Conservation (phyloP, 1,284 basidiomycete genomes). For the Ceratobasidium sp. region DNA sequence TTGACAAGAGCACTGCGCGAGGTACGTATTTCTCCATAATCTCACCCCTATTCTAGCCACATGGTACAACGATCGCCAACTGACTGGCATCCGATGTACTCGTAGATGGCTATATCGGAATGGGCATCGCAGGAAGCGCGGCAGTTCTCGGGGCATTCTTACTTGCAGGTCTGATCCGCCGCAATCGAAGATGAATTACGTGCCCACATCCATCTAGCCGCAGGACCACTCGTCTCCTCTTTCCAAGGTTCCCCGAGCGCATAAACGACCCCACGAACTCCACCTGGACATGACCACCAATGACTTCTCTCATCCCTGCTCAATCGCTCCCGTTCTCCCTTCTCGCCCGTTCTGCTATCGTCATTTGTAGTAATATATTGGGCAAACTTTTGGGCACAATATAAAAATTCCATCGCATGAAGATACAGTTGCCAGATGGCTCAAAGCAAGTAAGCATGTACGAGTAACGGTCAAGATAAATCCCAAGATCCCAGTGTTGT, state of each 20-base stretch:
- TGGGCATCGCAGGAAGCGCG: slow-evolving; percentile 92
- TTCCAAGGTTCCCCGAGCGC: slow-evolving; percentile 30
- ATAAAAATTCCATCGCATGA: slow-evolving; percentile 31
- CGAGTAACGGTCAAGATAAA: slow-evolving; percentile 4
- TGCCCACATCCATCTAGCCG: slow-evolving; percentile 32
- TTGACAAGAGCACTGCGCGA: slow-evolving; percentile 88
- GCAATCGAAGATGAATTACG: slow-evolving; percentile 53
- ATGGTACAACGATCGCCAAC: slow-evolving; percentile 11
- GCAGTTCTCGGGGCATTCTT: slow-evolving; percentile 89
- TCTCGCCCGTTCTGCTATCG: slow-evolving; percentile 13
- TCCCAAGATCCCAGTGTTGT: neutral
- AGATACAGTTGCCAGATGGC: slow-evolving; percentile 42
- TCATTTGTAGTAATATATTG: slow-evolving; percentile 46
- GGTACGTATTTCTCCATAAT: slow-evolving; percentile 66
- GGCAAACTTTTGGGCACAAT: slow-evolving; percentile 26
- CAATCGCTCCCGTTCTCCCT: neutral
- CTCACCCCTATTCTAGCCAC: slow-evolving; percentile 27
- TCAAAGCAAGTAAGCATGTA: slow-evolving; percentile 28
- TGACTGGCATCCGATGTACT: slow-evolving; percentile 18
- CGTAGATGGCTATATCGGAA: slow-evolving; percentile 91
- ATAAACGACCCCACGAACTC: slow-evolving; percentile 15
- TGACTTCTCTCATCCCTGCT: neutral
- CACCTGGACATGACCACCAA: slow-evolving; percentile 12
- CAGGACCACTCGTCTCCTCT: slow-evolving; percentile 40
- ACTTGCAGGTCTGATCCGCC: slow-evolving; percentile 86